A percentile compares a stretch with the other conserved stretches of the same genome.
Conservation (phyloP, 768 basidiomycete genomes). For the Rhodotorula sphaerocarpa region DNA sequence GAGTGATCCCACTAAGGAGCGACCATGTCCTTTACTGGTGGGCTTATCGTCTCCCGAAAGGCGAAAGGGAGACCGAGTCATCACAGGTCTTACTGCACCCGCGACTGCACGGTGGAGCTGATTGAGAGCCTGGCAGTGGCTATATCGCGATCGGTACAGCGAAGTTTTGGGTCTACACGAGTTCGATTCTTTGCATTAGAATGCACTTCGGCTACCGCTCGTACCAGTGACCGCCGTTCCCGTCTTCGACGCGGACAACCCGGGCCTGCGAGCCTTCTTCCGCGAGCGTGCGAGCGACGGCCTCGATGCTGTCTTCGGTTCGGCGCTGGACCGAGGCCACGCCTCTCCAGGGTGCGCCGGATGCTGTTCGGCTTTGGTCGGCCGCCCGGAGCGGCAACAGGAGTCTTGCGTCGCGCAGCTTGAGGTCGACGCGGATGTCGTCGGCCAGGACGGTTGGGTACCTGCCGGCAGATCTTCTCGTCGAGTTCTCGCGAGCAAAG, state of each 20-base stretch:
- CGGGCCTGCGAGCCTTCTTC: background rate
- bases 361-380: background rate
- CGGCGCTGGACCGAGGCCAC: background rate
- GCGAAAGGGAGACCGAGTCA: too few relatives aligned
- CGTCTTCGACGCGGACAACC: background rate
- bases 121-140: too few relatives aligned
- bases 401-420: background rate
- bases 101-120: too few relatives aligned
- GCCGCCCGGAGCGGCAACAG: background rate
- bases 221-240: background rate
- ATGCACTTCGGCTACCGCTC: background rate
- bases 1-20: too few relatives aligned
- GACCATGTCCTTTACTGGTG: too few relatives aligned
- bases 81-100: too few relatives aligned
- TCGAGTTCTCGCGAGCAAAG: too few relatives aligned
- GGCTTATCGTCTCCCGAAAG: too few relatives aligned
- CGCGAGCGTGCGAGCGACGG: background rate
- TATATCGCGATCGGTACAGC: too few relatives aligned
- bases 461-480: background rate
- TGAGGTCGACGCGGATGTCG: constrained; percentile 23
- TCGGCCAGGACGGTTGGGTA: background rate
- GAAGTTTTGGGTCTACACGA: too few relatives aligned
- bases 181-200: too few relatives aligned
- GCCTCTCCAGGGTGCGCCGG: background rate
- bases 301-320: background rate